Evolutionary conservation across 2,329 filamentous ascomycete species (phyloP), one percentile per base, ranked within the genome.

Genomic region (Ceratocystis ficicola): DNA sequence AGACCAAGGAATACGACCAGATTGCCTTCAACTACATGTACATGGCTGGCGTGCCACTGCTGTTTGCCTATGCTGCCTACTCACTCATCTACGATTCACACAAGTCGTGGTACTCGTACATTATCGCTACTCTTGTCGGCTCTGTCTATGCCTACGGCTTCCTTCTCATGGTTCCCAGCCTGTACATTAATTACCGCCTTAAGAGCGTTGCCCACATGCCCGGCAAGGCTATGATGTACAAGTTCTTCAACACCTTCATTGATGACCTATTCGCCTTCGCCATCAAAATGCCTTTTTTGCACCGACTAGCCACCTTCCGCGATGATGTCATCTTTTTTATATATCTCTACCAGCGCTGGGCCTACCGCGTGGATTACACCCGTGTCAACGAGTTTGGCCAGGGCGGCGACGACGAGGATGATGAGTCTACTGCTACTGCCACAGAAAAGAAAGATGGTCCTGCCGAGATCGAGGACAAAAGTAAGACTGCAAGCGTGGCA

Each of bases 251-350:
- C 79, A 97, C 94, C 4, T 99, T 99, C 75, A 97, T 99, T 74
- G 94, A 99, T 76, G 94, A 99, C 73, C 80, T 99, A 41, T 99
- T 99, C 73, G 94, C 94, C 1, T 99, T 97, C 73, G 99, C 94
- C 48, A 96, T 99, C 79, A 97, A 97, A 79, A 99, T 99, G 94
- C 94, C 94, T 0, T 85, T 92, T 69, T 81, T 99, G 63, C 94
- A 99, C 76, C 85, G 94, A 17, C 80, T 99, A 63, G 91, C 94
- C 0, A 97, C 94, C 0, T 82, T 99, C 69, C 83, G 94, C 68
- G 94, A 99, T 74, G 94, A 99, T 73, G 81, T 99, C 70, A 97
- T 99, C 73, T 99, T 99, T 81, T 99, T 99, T 74, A 82, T 99
- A 67, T 99, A 96, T 77, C 71, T 99, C 3, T 99, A 99, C 77